Evolutionary conservation across 345 rosid species (phyloP).

Genomic region (Leavenworthia alabamica): DNA sequence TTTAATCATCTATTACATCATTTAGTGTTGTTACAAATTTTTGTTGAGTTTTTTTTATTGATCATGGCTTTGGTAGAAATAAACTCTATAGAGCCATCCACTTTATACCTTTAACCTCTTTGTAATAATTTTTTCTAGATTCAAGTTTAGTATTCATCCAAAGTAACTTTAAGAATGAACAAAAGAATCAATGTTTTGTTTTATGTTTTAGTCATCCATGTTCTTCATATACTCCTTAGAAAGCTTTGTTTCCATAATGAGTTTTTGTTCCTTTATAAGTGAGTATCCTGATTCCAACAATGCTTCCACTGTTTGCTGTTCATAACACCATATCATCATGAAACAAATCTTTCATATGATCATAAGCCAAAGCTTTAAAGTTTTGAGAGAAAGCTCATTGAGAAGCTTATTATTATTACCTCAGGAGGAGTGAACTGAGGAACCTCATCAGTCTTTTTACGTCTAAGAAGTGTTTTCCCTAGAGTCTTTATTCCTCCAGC

Average conservation of each 20-base stretch:
- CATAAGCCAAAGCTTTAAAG: not conserved
- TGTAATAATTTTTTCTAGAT: not conserved
- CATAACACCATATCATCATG: conserved; percentile 7
- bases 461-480: conserved; percentile 56
- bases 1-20: no score
- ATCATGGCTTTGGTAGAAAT: conserved; percentile 2
- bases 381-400: not conserved
- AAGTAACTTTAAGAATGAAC: not conserved
- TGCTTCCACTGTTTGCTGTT: conserved; percentile 91
- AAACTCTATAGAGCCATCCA: conserved; percentile 9
- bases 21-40: no score
- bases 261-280: conserved; percentile 65
- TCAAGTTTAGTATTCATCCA: not conserved
- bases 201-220: conserved; percentile 41
- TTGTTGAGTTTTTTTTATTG: no score
- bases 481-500: conserved; percentile 72
- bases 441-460: conserved; percentile 47
- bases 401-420: conserved; percentile 38
- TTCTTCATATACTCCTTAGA: conserved; percentile 92
- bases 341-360: not conserved
- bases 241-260: conserved; percentile 69
- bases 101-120: no score
- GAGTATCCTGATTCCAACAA: conserved; percentile 87
- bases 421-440: conserved; percentile 70
- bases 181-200: conserved; percentile 5